Conservation (phyloP, 331 rosid genomes). For the Rhamnella rubrinervis region DNA sequence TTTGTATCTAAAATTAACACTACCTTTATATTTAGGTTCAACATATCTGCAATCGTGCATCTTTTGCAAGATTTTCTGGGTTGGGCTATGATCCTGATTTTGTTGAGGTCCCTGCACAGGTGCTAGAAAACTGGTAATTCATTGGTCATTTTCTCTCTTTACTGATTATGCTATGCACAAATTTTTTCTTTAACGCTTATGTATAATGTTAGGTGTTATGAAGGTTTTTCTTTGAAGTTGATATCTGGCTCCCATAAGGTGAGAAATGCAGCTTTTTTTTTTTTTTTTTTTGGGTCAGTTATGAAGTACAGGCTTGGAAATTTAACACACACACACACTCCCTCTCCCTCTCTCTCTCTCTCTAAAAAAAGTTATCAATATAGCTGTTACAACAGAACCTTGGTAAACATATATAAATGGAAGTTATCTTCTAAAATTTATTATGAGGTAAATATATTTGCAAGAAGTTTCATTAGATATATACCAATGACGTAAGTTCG, state of each 20-base stretch:
- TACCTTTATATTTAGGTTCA: constrained; percentile 60
- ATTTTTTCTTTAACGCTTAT: constrained; percentile 25
- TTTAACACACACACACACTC: neutral
- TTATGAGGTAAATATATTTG: neutral
- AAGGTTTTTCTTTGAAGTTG: constrained; percentile 73
- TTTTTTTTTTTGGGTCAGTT: neutral
- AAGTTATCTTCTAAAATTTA: neutral
- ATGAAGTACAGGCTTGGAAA: constrained; percentile 1
- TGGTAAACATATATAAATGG: no score
- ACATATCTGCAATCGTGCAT: constrained; percentile 88
- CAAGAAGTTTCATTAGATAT: no score
- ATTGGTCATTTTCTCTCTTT: constrained; percentile 13
- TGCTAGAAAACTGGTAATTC: constrained; percentile 81
- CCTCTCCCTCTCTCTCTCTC: no score
- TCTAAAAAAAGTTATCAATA: neutral
- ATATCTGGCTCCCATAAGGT: constrained; percentile 96
- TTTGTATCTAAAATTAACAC: neutral
- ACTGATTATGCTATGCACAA: constrained; percentile 20
- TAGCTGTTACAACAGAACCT: neutral
- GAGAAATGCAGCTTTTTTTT: constrained; percentile 3
- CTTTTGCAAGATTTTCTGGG: constrained; percentile 85
- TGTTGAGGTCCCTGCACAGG: constrained; percentile 86
- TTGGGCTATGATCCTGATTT: constrained; percentile 89
- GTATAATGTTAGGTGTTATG: constrained; percentile 68
- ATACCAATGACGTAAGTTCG: neutral